Evolutionary conservation across 352 stramenopile genomes (phyloP).

Genomic region (Phytophthora vignae): DNA sequence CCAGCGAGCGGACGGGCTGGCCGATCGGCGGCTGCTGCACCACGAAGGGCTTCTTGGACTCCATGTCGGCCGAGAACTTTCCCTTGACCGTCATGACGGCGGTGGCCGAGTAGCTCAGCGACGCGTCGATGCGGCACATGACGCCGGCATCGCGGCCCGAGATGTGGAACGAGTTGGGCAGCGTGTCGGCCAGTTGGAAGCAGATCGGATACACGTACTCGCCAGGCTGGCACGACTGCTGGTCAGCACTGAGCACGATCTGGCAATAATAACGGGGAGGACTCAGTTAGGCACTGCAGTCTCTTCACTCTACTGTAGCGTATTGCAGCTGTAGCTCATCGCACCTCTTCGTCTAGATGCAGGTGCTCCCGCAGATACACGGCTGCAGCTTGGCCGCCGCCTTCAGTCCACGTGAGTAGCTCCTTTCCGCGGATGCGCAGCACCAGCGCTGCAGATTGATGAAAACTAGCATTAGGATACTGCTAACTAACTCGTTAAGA

Average conservation of each 20-base stretch:
- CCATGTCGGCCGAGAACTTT: conserved; percentile 72
- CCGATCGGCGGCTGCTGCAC: conserved; percentile 35
- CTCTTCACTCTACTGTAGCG: neutral
- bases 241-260: conserved; percentile 53
- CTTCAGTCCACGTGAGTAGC: conserved; percentile 45
- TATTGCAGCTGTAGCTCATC: neutral
- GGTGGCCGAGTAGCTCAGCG: conserved; percentile 75
- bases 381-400: conserved; percentile 35
- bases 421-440: conserved; percentile 41
- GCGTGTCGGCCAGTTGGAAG: conserved; percentile 53
- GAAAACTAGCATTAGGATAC: neutral
- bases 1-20: conserved; percentile 29
- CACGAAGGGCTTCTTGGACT: conserved; percentile 43
- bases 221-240: conserved; percentile 60
- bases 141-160: conserved; percentile 26
- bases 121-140: conserved; percentile 60
- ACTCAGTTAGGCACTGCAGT: neutral
- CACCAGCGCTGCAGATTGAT: conserved; percentile 27
- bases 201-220: conserved; percentile 80
- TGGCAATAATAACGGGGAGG: conserved; percentile 5
- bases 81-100: conserved; percentile 70
- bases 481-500: too few species aligned
- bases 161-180: conserved; percentile 59
- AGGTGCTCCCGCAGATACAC: conserved; percentile 38
- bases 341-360: conserved; percentile 41